Conservation (phyloP, 2,329 filamentous ascomycete species). For the Alternaria consortialis region DNA sequence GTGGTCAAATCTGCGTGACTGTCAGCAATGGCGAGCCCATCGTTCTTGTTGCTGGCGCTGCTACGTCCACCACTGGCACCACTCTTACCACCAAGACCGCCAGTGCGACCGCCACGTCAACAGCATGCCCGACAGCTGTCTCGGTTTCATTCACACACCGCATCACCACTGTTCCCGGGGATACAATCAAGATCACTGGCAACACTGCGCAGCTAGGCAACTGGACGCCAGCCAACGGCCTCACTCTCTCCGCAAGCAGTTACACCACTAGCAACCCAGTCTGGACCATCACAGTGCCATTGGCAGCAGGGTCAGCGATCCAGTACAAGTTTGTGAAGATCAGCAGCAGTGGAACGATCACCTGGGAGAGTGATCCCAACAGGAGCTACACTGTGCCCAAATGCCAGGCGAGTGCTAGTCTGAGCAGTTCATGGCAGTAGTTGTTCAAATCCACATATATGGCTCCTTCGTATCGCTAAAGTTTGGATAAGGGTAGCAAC, state of each 20-base stretch:
- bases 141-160: constrained; percentile 58
- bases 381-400: constrained; percentile 50
- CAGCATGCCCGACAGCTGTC: constrained; percentile 38
- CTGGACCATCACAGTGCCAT: constrained; percentile 56
- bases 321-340: constrained; percentile 59
- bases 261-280: constrained; percentile 58
- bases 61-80: constrained; percentile 21
- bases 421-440: constrained; percentile 35
- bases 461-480: not conserved
- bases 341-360: constrained; percentile 55
- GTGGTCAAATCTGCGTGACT: constrained; percentile 54
- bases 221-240: constrained; percentile 54
- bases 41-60: constrained; percentile 46
- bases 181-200: constrained; percentile 59
- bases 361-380: constrained; percentile 59
- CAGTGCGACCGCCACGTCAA: constrained; percentile 16
- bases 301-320: constrained; percentile 53
- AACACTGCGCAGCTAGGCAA: constrained; percentile 55
- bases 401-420: constrained; percentile 36
- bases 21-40: constrained; percentile 57
- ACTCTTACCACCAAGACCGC: constrained; percentile 22
- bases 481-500: not conserved
- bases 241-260: constrained; percentile 52
- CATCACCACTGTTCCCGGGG: constrained; percentile 58
- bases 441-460: not conserved